These are phyloP conservation scores for Exophiala calicioides DNA, from an alignment of 2,329 filamentous ascomycete species.

Conservation along the genomic window DNA sequence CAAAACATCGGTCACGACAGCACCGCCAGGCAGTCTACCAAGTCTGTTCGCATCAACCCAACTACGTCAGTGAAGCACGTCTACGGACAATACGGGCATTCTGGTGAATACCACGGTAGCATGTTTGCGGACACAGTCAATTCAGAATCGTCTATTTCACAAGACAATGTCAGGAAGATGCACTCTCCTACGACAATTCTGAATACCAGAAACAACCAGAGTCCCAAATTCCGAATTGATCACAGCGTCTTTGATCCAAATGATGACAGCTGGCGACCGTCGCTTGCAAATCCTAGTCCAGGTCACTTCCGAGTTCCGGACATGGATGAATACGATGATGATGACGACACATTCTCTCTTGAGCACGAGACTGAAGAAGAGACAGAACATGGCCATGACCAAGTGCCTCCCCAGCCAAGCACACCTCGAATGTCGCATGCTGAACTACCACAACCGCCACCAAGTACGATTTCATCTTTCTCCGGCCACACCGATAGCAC, in stretches of 20 bases:
- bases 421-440: conserved; percentile 28
- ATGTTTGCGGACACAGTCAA: conserved; percentile 21
- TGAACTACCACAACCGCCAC: conserved; percentile 20
- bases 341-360: conserved; percentile 98
- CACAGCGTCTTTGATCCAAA: conserved; percentile 20
- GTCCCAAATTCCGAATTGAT: conserved; percentile 20
- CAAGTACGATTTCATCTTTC: conserved; percentile 8
- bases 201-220: conserved; percentile 19
- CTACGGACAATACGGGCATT: conserved; percentile 23
- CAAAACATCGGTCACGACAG: conserved; percentile 9
- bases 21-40: conserved; percentile 19
- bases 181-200: conserved; percentile 18
- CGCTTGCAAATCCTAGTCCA: conserved; percentile 22
- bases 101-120: conserved; percentile 26
- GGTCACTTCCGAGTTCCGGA: conserved; percentile 42
- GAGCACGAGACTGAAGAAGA: conserved; percentile 99
- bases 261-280: conserved; percentile 21
- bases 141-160: conserved; percentile 12
- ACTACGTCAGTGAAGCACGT: conserved; percentile 22
- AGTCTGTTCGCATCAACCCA: conserved; percentile 23
- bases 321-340: conserved; percentile 77
- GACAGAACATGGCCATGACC: too few relatives aligned
- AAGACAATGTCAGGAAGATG: conserved; percentile 10
- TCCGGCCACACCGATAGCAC: conserved; percentile 18
- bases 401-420: conserved; percentile 89